Evolutionary conservation across 192 early-diverging fungal genomes (phyloP).

Genomic region (Jimgerdemannia flammicorona): DNA sequence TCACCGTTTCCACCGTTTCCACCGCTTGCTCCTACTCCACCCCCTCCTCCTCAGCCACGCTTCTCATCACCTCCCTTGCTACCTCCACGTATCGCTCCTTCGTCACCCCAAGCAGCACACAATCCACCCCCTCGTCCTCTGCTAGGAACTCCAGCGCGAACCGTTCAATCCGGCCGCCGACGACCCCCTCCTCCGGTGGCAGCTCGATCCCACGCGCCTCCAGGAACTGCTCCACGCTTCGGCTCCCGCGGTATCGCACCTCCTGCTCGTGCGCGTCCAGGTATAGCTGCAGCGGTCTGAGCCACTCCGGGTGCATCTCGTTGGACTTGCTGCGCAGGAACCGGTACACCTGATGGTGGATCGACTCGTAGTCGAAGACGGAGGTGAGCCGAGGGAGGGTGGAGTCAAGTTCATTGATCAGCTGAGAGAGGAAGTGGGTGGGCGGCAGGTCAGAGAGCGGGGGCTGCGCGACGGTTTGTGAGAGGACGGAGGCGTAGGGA

Average conservation of each 20-base stretch:
- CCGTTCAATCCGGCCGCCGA: slow-evolving; percentile 25
- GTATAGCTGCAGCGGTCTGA: slow-evolving; percentile 16
- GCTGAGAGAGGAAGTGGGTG: slow-evolving; percentile 6
- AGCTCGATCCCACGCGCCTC: neutral
- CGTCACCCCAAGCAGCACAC: slow-evolving; percentile 32
- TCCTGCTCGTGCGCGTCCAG: slow-evolving; percentile 26
- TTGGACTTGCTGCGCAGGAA: neutral
- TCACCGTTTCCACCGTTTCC: no score
- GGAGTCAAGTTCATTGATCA: slow-evolving; percentile 9
- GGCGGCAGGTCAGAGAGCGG: slow-evolving; percentile 14
- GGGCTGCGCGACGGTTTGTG: slow-evolving; percentile 3
- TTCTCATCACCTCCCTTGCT: slow-evolving; percentile 17
- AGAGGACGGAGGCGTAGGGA: neutral
- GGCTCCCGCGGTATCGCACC: slow-evolving; percentile 24
- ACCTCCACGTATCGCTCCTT: slow-evolving; percentile 31
- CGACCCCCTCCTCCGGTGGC: slow-evolving; percentile 3
- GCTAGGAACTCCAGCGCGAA: slow-evolving; percentile 29
- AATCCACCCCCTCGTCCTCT: slow-evolving; percentile 23
- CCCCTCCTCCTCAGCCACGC: neutral
- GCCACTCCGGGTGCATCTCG: slow-evolving; percentile 11
- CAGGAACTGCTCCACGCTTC: slow-evolving; percentile 17
- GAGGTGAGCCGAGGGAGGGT: neutral
- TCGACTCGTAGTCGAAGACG: slow-evolving; percentile 10
- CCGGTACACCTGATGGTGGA: neutral
- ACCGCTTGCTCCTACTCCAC: neutral